Percentiles rank a stretch among this genome's conserved stretches.
phyloP scores from a whole-genome alignment of 306 rosid species.

The Quercus wislizeni region DNA sequence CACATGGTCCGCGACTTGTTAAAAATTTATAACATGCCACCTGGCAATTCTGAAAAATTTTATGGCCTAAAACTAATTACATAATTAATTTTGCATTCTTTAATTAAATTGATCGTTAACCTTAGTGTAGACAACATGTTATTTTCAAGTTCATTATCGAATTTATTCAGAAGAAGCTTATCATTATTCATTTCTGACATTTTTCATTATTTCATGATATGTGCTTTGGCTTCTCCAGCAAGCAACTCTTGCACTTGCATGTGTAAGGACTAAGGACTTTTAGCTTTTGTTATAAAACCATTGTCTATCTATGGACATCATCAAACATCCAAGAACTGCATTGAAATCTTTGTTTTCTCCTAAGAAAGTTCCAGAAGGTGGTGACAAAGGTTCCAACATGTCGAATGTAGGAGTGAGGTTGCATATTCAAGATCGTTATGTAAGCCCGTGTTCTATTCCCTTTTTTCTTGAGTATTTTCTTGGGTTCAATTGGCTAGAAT shows the following conservation, averaged over 20 bases:
- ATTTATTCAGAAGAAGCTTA: background rate
- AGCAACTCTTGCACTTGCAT: background rate
- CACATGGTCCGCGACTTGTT: too few species aligned
- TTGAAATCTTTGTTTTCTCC: slow-evolving; percentile 13
- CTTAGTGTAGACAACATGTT: background rate
- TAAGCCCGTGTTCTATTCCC: slow-evolving; percentile 33
- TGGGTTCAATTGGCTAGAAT: background rate
- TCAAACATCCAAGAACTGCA: slow-evolving; percentile 7
- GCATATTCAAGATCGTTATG: slow-evolving; percentile 55
- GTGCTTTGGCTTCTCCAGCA: background rate
- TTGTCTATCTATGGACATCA: slow-evolving; percentile 7
- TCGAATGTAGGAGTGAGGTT: slow-evolving; percentile 52
- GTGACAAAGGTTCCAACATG: slow-evolving; percentile 42
- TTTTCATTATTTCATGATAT: background rate
- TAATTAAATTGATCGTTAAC: background rate
- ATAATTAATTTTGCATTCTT: too few species aligned
- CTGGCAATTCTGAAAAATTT: too few species aligned
- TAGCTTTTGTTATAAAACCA: too few species aligned
- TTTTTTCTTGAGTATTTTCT: background rate
- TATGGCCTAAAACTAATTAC: too few species aligned
- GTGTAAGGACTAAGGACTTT: too few species aligned
- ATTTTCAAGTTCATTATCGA: background rate
- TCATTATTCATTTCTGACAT: background rate
- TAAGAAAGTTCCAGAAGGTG: slow-evolving; percentile 10
- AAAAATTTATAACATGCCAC: too few species aligned